These are phyloP conservation scores for Diaporthe capsici DNA, from an alignment of 2,329 filamentous ascomycete species.

Conservation along the genomic window DNA sequence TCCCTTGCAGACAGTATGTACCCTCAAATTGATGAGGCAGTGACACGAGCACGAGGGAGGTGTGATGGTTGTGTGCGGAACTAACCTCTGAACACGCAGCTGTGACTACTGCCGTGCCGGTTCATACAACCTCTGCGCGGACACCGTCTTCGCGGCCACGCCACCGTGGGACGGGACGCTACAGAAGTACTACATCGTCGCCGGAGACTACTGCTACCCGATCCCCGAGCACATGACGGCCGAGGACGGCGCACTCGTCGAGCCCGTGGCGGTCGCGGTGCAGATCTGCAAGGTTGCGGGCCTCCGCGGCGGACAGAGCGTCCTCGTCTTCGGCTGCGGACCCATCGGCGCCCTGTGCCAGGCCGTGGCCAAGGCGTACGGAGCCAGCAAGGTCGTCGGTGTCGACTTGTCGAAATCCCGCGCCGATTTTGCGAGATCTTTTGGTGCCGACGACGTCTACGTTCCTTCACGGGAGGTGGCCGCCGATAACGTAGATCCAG, in stretches of 20 bases:
- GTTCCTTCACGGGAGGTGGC: constrained; percentile 42
- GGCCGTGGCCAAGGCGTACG: constrained; percentile 61
- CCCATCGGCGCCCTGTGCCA: constrained; percentile 63
- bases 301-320: constrained; percentile 56
- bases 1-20: constrained; percentile 53
- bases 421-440: constrained; percentile 57
- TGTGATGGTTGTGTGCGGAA: no score
- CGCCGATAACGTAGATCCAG: constrained; percentile 50
- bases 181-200: constrained; percentile 62
- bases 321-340: constrained; percentile 64
- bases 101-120: constrained; percentile 60
- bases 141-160: constrained; percentile 64
- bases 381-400: constrained; percentile 60
- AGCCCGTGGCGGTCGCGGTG: constrained; percentile 66
- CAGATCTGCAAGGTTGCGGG: constrained; percentile 59
- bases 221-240: constrained; percentile 60
- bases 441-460: constrained; percentile 61
- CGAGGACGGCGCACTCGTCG: constrained; percentile 67
- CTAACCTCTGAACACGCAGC: constrained; percentile 42
- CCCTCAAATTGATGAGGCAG: neutral
- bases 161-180: constrained; percentile 65
- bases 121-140: constrained; percentile 56
- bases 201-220: constrained; percentile 62
- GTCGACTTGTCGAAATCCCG: constrained; percentile 61
- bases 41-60: accelerated